phyloP scores from a whole-genome alignment of 352 stramenopile genomes.

The Phytophthora constricta region DNA sequence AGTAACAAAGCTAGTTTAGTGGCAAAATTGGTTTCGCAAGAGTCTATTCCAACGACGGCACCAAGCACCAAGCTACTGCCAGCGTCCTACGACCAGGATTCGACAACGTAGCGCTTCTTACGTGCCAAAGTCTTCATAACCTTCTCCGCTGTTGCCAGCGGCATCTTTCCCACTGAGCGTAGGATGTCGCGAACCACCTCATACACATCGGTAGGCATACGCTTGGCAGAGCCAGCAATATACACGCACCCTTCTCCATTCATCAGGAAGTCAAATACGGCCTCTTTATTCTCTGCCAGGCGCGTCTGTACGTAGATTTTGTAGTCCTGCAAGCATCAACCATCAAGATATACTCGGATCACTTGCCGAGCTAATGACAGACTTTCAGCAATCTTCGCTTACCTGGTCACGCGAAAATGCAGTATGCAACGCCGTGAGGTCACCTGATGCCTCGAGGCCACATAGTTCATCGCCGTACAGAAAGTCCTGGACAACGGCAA shows the following conservation, averaged over 20 bases:
- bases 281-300: conserved; percentile 82
- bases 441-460: conserved; percentile 46
- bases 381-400: not conserved
- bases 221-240: conserved; percentile 91
- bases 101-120: conserved; percentile 85
- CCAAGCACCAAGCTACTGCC: not conserved
- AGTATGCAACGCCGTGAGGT: conserved; percentile 78
- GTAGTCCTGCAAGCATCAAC: conserved; percentile 42
- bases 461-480: conserved; percentile 86
- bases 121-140: conserved; percentile 79
- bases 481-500: conserved; percentile 69
- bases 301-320: conserved; percentile 94
- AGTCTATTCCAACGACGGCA: not conserved
- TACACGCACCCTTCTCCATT: conserved; percentile 73
- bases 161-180: conserved; percentile 73
- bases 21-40: not conserved
- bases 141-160: conserved; percentile 64
- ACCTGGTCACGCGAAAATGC: conserved; percentile 93
- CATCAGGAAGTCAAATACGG: conserved; percentile 74
- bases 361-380: no score
- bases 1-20: no score
- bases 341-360: not conserved
- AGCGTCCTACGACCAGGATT: conserved; percentile 80
- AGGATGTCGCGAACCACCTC: conserved; percentile 90
- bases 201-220: conserved; percentile 92